Evolutionary conservation across 495 filamentous ascomycete species (phyloP).

Genomic region (Letharia lupina): DNA sequence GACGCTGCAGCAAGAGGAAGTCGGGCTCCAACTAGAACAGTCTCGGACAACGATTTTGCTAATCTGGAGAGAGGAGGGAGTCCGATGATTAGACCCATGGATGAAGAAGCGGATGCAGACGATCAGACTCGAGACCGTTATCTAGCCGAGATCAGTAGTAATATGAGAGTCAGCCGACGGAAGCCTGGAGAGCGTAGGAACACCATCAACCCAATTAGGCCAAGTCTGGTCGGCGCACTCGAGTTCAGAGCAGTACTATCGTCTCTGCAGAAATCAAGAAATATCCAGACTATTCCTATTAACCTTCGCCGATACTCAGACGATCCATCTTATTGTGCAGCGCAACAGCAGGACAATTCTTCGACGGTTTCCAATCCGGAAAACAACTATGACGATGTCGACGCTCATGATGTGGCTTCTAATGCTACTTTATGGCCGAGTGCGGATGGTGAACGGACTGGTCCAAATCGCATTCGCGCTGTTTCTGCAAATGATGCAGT

Average conservation of each 20-base stretch:
- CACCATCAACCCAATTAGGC: constrained; percentile 75
- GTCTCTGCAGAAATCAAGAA: constrained; percentile 69
- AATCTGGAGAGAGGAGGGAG: constrained; percentile 57
- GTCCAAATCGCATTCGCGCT: constrained; percentile 42
- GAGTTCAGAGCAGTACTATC: constrained; percentile 88
- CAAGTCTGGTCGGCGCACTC: constrained; percentile 85
- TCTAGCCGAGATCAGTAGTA: constrained; percentile 77
- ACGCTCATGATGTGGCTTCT: constrained; percentile 25
- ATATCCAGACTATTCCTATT: constrained; percentile 58
- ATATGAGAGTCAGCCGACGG: constrained; percentile 81
- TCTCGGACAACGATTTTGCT: constrained; percentile 59
- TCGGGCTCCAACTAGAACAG: constrained; percentile 42
- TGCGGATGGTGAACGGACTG: constrained; percentile 26
- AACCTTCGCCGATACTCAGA: constrained; percentile 66
- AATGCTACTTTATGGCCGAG: constrained; percentile 31
- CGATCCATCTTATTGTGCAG: constrained; percentile 41
- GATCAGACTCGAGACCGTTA: constrained; percentile 63
- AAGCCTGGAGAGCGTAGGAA: constrained; percentile 54
- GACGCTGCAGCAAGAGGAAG: constrained; percentile 50
- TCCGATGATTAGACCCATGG: constrained; percentile 35
- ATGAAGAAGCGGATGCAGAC: constrained; percentile 54
- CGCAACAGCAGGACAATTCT: constrained; percentile 42
- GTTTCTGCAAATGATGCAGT: constrained; percentile 59
- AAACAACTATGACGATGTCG: constrained; percentile 22
- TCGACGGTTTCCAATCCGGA: constrained; percentile 44